Evolutionary conservation across 1,284 basidiomycete species (phyloP).

Genomic region (Porodaedalea pini): DNA sequence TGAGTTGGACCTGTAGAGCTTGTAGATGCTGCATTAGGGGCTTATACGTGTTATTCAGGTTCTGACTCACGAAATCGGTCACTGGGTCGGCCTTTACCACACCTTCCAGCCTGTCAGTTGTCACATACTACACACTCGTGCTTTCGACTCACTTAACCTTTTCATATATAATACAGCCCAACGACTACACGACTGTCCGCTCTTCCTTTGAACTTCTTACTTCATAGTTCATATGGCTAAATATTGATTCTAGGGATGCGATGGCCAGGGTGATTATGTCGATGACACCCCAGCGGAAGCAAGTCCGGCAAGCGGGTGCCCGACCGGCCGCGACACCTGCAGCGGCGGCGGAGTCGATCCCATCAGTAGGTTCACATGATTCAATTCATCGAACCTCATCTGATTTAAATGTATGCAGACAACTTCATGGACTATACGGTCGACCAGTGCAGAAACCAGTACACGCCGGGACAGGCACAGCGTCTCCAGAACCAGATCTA

Average conservation of each 20-base stretch:
- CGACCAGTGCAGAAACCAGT: slow-evolving; percentile 45
- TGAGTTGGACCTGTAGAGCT: slow-evolving; percentile 1
- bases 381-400: not conserved
- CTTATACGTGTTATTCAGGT: slow-evolving; percentile 27
- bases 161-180: no score
- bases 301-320: slow-evolving; percentile 43
- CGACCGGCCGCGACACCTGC: slow-evolving; percentile 46
- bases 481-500: not conserved
- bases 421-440: slow-evolving; percentile 45
- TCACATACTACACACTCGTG: no score
- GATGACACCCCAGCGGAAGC: slow-evolving; percentile 48
- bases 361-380: slow-evolving; percentile 30
- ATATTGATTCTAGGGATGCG: slow-evolving; percentile 32
- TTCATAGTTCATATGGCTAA: not conserved
- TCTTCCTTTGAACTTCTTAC: not conserved
- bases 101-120: slow-evolving; percentile 35
- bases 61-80: slow-evolving; percentile 39
- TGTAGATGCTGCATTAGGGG: slow-evolving; percentile 32
- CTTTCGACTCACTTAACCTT: no score
- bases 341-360: slow-evolving; percentile 39
- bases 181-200: no score
- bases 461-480: slow-evolving; percentile 35
- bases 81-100: slow-evolving; percentile 40
- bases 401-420: slow-evolving; percentile 21
- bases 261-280: slow-evolving; percentile 39